Base-by-base conservation (phyloP, 257 asterid genomes). In the Orobanche coerulescens region DNA sequence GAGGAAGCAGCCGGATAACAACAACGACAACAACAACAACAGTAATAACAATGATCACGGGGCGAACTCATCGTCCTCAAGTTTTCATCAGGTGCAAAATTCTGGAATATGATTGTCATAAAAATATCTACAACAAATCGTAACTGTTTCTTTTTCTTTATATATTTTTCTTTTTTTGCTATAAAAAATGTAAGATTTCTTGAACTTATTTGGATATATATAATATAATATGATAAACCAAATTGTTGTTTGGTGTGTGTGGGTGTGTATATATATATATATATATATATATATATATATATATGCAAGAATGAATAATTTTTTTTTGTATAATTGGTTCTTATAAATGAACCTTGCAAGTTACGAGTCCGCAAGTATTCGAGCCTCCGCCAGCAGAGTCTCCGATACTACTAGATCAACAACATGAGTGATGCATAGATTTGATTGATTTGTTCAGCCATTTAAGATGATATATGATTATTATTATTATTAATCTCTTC, bases 21-120 rank as follows among this genome's bases (percentile, higher is more conserved):
- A n/a, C n/a, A n/a, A n/a, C n/a, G n/a, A n/a, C n/a, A n/a, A n/a
- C n/a, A n/a, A n/a, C n/a, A n/a, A n/a, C n/a, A n/a, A n/a, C n/a
- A n/a, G n/a, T 18, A 73, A 34, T 18, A 39, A 26, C 12, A 14
- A 16, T 6, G 37, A 51, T 23, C 36, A 61, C 11, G 70, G 51
- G 59, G 50, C 56, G 61, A 68, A n/a, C 20, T n/a, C 44, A 0
- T 49, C 56, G 4, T 52, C 59, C 0, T 16, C 43, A 2, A 37
- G 6, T 67, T 65, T 76, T 55, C 73, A 63, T 68, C 82, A 68
- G 66, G 62, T 73, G 47, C 75, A 66, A 30, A 74, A 73, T 12
- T 70, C 71, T 34, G 64, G 67, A 50, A 30, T 43, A 18, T 58
- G 51, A 65, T 30, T 18, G 1, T 18, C 6, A 15, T 39, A 2